phyloP scores from a whole-genome alignment of 352 stramenopile species.

The Phytophthora quininea region DNA sequence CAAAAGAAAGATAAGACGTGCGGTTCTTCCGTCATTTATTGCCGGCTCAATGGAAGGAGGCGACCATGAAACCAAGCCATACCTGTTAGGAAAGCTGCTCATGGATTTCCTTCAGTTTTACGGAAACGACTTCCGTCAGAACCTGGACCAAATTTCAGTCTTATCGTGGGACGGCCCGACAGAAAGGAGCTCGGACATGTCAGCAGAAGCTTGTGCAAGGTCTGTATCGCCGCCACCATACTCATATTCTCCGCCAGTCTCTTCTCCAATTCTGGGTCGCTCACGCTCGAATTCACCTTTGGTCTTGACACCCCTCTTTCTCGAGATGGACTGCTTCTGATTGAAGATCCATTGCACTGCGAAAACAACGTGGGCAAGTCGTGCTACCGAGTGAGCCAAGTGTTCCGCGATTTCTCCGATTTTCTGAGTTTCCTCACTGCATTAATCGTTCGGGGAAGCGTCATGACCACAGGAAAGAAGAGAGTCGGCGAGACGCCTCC shows the following conservation, averaged over 20 bases:
- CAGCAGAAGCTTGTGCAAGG: slow-evolving; percentile 14
- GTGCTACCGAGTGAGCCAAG: slow-evolving; percentile 85
- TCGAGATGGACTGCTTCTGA: slow-evolving; percentile 58
- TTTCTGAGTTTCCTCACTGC: slow-evolving; percentile 83
- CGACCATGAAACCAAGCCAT: slow-evolving; percentile 49
- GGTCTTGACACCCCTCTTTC: slow-evolving; percentile 22
- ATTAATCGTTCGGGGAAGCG: slow-evolving; percentile 80
- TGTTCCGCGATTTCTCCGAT: slow-evolving; percentile 84
- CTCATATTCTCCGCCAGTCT: slow-evolving; percentile 25
- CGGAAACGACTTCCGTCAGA: slow-evolving; percentile 80
- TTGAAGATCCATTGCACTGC: slow-evolving; percentile 72
- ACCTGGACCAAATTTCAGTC: slow-evolving; percentile 68
- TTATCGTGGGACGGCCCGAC: slow-evolving; percentile 34
- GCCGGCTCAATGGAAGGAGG: slow-evolving; percentile 26
- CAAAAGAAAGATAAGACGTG: slow-evolving; percentile 34
- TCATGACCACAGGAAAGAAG: slow-evolving; percentile 66
- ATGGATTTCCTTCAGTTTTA: slow-evolving; percentile 90
- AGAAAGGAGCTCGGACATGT: slow-evolving; percentile 17
- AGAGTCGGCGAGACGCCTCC: slow-evolving; percentile 24
- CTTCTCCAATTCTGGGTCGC: slow-evolving; percentile 15
- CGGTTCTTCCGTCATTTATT: slow-evolving; percentile 47
- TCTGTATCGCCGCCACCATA: slow-evolving; percentile 24
- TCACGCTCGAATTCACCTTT: slow-evolving; percentile 29
- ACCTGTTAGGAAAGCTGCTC: slow-evolving; percentile 76
- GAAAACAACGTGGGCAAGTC: slow-evolving; percentile 86